These are phyloP conservation scores for Kalanchoe fedtschenkoi DNA, from an alignment of 164 flowering plant genomes.

Conservation along the genomic window DNA sequence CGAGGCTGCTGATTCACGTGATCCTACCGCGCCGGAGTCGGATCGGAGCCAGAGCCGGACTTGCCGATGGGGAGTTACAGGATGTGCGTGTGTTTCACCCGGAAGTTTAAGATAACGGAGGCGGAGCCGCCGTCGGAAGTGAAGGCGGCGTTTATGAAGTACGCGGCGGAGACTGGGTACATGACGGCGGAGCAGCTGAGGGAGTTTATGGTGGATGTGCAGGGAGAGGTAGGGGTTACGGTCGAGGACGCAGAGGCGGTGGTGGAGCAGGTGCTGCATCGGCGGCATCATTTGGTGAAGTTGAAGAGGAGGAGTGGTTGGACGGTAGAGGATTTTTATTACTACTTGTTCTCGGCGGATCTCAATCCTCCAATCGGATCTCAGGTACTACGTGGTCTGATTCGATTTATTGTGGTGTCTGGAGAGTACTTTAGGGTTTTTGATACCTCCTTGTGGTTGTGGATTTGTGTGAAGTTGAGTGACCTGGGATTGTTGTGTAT, in stretches of 20 bases:
- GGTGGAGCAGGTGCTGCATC: slow-evolving; percentile 26
- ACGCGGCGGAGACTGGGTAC: slow-evolving; percentile 23
- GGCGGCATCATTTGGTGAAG: slow-evolving; percentile 18
- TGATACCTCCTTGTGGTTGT: no score
- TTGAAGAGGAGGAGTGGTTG: slow-evolving; percentile 14
- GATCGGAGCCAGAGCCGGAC: not conserved
- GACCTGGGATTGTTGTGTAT: not conserved
- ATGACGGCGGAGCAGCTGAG: slow-evolving; percentile 57
- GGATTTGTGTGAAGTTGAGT: not conserved
- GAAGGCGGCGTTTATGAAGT: slow-evolving; percentile 30
- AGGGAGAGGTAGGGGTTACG: slow-evolving; percentile 31
- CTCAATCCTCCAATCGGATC: slow-evolving; percentile 51
- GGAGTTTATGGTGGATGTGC: slow-evolving; percentile 49
- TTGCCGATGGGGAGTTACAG: slow-evolving; percentile 27
- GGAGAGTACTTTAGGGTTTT: not conserved
- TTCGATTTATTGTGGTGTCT: not conserved
- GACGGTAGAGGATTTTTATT: slow-evolving; percentile 57
- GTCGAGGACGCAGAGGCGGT: slow-evolving; percentile 34
- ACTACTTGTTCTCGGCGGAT: slow-evolving; percentile 48
- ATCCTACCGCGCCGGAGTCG: not conserved
- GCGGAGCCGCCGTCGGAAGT: slow-evolving; percentile 60
- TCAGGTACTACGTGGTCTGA: slow-evolving; percentile 48
- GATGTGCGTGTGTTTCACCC: slow-evolving; percentile 56
- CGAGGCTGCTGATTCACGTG: not conserved
- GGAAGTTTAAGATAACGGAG: slow-evolving; percentile 60